Percentiles rank a stretch among this genome's conserved stretches.
These are phyloP conservation scores for Ceratocystis huliohia DNA, from an alignment of 2,329 filamentous ascomycete species.

Conservation along the genomic window DNA sequence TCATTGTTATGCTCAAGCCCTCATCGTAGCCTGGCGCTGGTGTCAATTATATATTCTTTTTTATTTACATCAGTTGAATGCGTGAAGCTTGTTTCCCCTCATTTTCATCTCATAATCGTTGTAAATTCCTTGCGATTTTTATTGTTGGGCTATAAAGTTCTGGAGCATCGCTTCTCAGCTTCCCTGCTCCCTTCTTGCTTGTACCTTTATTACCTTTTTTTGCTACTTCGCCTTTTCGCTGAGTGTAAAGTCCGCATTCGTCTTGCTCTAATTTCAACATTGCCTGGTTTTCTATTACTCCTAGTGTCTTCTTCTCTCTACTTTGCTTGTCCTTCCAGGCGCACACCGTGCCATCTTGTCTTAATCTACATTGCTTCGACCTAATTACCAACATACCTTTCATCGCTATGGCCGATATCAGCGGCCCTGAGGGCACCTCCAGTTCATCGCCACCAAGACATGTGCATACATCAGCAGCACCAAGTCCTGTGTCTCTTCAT, in stretches of 20 bases:
- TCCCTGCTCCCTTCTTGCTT: not conserved
- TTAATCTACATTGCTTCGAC: not conserved
- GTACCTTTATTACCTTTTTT: not conserved
- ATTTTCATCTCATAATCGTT: not conserved
- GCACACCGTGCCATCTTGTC: not conserved
- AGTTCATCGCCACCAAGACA: not conserved
- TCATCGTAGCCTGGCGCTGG: not conserved
- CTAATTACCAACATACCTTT: not conserved
- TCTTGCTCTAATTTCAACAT: not conserved
- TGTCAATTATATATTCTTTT: not conserved
- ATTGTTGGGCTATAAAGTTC: not conserved
- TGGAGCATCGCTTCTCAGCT: not conserved
- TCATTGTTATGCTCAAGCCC: slow-evolving; percentile 5
- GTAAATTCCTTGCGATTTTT: not conserved
- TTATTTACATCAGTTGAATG: not conserved
- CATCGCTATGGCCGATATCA: slow-evolving; percentile 3
- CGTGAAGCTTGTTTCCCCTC: slow-evolving; percentile 3
- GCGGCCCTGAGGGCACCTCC: not conserved
- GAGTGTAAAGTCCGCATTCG: not conserved
- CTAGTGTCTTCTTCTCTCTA: not conserved
- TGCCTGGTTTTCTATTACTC: not conserved
- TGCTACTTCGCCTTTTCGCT: not conserved
- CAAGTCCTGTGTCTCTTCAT: not conserved
- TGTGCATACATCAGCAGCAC: not conserved
- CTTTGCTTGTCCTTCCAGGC: not conserved